phyloP scores from a whole-genome alignment of 495 filamentous ascomycete species.

The Cercophora samala region DNA sequence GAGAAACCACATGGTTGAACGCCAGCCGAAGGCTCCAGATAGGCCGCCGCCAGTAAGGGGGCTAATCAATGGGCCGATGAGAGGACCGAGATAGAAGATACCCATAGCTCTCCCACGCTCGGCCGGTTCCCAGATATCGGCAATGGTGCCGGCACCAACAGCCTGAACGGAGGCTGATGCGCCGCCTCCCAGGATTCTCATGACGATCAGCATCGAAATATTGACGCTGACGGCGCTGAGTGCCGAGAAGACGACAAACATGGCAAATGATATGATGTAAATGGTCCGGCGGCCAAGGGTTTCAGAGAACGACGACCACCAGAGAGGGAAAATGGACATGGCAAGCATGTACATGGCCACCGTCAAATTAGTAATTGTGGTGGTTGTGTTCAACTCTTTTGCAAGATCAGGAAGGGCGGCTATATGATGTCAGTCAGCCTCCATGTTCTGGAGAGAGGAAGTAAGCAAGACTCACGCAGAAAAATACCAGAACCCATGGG shows the following conservation, averaged over 20 bases:
- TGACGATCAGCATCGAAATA: slow-evolving; percentile 81
- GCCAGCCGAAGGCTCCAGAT: slow-evolving; percentile 69
- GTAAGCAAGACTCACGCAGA: slow-evolving; percentile 59
- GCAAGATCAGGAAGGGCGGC: slow-evolving; percentile 72
- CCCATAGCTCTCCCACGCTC: slow-evolving; percentile 89
- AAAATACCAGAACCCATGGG: slow-evolving; percentile 86
- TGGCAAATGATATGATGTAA: slow-evolving; percentile 75
- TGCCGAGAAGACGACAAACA: slow-evolving; percentile 76
- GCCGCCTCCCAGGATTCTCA: slow-evolving; percentile 78
- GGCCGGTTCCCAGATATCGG: slow-evolving; percentile 81
- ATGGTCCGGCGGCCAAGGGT: slow-evolving; percentile 77
- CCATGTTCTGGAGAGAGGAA: neutral
- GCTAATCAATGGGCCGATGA: slow-evolving; percentile 78
- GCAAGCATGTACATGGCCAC: slow-evolving; percentile 85
- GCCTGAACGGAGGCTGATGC: slow-evolving; percentile 86
- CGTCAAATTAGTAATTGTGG: slow-evolving; percentile 76
- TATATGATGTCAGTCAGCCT: slow-evolving; percentile 24
- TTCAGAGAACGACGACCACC: slow-evolving; percentile 91
- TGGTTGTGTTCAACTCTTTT: slow-evolving; percentile 57
- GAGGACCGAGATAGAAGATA: slow-evolving; percentile 84
- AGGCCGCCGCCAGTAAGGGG: slow-evolving; percentile 86
- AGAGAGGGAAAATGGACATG: slow-evolving; percentile 89
- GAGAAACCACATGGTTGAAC: slow-evolving; percentile 85
- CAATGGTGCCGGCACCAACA: slow-evolving; percentile 88
- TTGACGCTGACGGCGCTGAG: slow-evolving; percentile 69